phyloP scores from a whole-genome alignment of 2,329 filamentous ascomycete species.

The Calonectria hawksworthii region DNA sequence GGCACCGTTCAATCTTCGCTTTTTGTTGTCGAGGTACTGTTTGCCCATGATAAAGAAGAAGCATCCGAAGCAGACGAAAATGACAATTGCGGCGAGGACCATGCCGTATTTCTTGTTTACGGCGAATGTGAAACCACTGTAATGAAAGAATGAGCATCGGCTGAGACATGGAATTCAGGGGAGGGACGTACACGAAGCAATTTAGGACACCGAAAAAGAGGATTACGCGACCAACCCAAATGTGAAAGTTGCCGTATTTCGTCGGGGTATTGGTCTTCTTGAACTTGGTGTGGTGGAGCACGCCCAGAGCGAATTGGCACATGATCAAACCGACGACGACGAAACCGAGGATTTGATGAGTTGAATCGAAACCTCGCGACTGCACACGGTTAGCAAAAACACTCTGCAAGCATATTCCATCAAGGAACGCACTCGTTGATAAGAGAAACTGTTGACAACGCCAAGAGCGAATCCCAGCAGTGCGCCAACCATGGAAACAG shows the following conservation, averaged over 20 bases:
- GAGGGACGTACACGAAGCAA: constrained; percentile 65
- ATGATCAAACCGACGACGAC: constrained; percentile 66
- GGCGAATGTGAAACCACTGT: constrained; percentile 70
- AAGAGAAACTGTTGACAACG: constrained; percentile 64
- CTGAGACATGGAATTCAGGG: neutral
- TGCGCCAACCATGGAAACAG: constrained; percentile 61
- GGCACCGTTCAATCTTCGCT: constrained; percentile 29
- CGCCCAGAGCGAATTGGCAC: constrained; percentile 66
- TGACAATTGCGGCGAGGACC: constrained; percentile 62
- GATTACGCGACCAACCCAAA: constrained; percentile 69
- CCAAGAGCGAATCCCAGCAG: constrained; percentile 66
- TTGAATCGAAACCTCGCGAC: constrained; percentile 65
- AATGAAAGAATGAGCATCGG: neutral
- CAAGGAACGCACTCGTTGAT: constrained; percentile 65
- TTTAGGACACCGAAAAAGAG: constrained; percentile 69
- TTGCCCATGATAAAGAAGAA: constrained; percentile 53
- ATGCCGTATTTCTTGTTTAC: constrained; percentile 62
- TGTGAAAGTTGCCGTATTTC: constrained; percentile 66
- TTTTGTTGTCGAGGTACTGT: constrained; percentile 42
- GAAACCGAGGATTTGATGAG: constrained; percentile 72
- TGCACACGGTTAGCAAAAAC: constrained; percentile 44
- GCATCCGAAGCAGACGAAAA: constrained; percentile 58
- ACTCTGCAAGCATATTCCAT: neutral
- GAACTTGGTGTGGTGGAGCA: constrained; percentile 68
- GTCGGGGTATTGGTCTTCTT: constrained; percentile 64